Evolutionary conservation across 768 basidiomycete genomes (phyloP), one percentile per base, ranked within the genome.

Genomic region (Crassisporium funariophilum): DNA sequence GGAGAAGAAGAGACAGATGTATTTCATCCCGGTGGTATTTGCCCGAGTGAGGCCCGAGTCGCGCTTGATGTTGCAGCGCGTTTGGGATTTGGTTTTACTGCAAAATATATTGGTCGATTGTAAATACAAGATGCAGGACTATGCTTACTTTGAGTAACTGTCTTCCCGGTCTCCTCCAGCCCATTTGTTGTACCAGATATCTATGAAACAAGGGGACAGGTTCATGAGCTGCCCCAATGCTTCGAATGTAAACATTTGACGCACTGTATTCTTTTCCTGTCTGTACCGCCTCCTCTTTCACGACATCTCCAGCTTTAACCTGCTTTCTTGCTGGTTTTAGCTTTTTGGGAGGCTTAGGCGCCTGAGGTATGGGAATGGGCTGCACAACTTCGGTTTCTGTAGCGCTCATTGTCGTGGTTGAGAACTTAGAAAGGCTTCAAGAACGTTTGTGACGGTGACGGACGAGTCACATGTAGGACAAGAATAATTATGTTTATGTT

Each of bases 161-260:
- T 99, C 95, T 66, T 98, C 97, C 22, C 92, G 82, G 65, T 99
- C 97, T 46, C 95, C 97, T 44, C 97, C 97, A n/a, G 97, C 97
- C 95, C 95, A 98, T 71, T 97, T 95, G 69, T 98, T 94, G 65
- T 95, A 98, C 95, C 97, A 99, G 41, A 95, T 89, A 68, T 99
- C 90, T 89, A 49, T 34, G 33, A 23, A 44, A 41, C 54, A 54
- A 53, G 34, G 5, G 22, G 17, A 29, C 35, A 36, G 22, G 34
- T 22, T 16, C 31, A 25, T 55, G 15, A 1, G 22, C 4, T 20
- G 17, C 21, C n/a, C 5, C 11, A 22, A 6, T 2, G 7, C 4
- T 23, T 7, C 37, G n/a, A 37, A 13, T 2, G 15, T 17, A 3
- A 16, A 41, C n/a, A n/a, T 27, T 10, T 10, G 13, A 81, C 88